phyloP scores from a whole-genome alignment of 2,329 filamentous ascomycete genomes.

The Dendrostoma leiphaemia region DNA sequence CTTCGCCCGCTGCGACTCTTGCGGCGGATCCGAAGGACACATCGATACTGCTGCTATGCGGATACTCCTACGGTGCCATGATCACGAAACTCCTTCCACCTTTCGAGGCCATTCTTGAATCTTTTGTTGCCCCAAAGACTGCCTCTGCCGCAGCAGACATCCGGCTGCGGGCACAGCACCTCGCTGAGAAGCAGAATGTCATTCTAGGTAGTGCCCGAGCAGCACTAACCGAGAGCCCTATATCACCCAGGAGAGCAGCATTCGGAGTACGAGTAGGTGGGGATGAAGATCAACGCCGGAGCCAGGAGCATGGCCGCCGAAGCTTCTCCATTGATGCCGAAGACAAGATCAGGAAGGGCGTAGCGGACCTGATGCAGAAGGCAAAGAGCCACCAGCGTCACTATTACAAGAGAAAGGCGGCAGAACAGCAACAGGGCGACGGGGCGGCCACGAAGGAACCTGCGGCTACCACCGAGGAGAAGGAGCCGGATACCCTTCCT shows the following conservation, averaged over 20 bases:
- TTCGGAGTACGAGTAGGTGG: slow-evolving; percentile 48
- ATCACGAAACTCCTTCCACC: slow-evolving; percentile 72
- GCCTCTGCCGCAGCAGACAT: slow-evolving; percentile 67
- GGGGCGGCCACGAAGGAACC: slow-evolving; percentile 2
- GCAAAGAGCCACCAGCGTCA: slow-evolving; percentile 30
- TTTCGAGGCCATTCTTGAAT: slow-evolving; percentile 54
- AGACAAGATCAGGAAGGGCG: slow-evolving; percentile 44
- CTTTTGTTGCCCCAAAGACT: slow-evolving; percentile 52
- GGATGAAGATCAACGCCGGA: slow-evolving; percentile 41
- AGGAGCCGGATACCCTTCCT: slow-evolving; percentile 25
- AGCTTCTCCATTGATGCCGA: slow-evolving; percentile 40
- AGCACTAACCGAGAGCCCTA: slow-evolving; percentile 27
- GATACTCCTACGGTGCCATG: slow-evolving; percentile 90
- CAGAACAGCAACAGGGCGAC: not conserved
- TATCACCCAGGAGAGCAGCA: slow-evolving; percentile 21
- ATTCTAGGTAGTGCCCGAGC: slow-evolving; percentile 38
- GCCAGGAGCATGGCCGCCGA: slow-evolving; percentile 34
- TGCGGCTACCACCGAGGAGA: slow-evolving; percentile 23
- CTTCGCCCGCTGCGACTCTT: slow-evolving; percentile 4
- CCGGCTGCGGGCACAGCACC: slow-evolving; percentile 63
- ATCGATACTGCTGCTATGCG: slow-evolving; percentile 69
- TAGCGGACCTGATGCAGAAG: slow-evolving; percentile 46
- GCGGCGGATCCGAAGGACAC: not conserved
- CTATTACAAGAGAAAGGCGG: slow-evolving; percentile 1
- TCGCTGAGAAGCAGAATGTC: slow-evolving; percentile 62